A percentile compares a stretch with the other conserved stretches of the same genome.
Conservation (phyloP, 2,329 filamentous ascomycete species). For the Daldinia sp. region DNA sequence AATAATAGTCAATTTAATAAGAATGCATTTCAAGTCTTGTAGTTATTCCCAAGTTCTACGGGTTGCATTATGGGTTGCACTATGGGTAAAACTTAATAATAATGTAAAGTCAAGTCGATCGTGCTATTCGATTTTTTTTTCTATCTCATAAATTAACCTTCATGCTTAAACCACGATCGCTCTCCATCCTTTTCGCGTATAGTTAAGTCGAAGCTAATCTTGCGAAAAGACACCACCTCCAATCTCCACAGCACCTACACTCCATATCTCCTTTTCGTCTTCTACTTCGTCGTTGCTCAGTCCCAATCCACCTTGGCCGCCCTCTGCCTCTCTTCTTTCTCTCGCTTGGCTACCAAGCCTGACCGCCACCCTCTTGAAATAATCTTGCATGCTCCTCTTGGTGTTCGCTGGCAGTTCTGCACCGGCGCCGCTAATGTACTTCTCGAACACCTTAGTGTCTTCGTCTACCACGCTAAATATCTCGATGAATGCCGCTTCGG, state of each 20-base stretch:
- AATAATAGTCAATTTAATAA: not conserved
- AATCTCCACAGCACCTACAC: constrained; percentile 89
- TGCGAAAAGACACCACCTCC: constrained; percentile 69
- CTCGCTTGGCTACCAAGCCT: constrained; percentile 87
- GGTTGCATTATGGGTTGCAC: not conserved
- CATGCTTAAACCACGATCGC: constrained; percentile 6
- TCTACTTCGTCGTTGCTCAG: constrained; percentile 91
- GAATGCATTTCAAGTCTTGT: not conserved
- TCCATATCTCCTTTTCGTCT: constrained; percentile 96
- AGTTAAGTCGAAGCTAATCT: constrained; percentile 45
- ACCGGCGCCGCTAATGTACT: constrained; percentile 79
- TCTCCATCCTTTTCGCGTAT: not conserved
- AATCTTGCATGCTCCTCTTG: constrained; percentile 93
- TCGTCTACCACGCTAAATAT: constrained; percentile 92
- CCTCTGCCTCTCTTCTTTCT: constrained; percentile 91
- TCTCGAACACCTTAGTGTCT: constrained; percentile 88
- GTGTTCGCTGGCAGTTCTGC: constrained; percentile 75
- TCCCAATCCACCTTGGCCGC: constrained; percentile 86
- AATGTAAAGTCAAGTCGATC: not conserved
- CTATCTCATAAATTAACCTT: constrained; percentile 26
- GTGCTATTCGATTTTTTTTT: not conserved
- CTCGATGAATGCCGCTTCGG: constrained; percentile 92
- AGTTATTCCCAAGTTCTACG: not conserved
- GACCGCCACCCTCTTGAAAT: constrained; percentile 93
- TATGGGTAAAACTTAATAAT: not conserved